These are phyloP conservation scores for Tephrocybe rancida DNA, from an alignment of 768 basidiomycete genomes.

Conservation along the genomic window DNA sequence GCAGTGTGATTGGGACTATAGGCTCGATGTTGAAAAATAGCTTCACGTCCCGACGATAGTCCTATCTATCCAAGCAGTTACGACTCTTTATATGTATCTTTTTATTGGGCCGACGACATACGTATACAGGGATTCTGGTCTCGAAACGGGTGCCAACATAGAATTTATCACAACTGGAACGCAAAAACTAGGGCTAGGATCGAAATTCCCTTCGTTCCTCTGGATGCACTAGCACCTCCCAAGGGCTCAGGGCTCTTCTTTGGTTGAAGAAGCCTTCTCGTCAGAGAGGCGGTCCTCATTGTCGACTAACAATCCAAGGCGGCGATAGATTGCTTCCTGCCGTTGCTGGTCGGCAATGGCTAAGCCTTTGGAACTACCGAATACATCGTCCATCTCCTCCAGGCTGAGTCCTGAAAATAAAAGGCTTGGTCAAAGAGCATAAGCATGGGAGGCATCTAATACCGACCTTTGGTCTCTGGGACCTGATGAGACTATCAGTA, in stretches of 20 bases:
- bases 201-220: too few relatives aligned
- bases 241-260: background rate
- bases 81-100: background rate
- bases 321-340: slow-evolving; percentile 53
- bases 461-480: slow-evolving; percentile 69
- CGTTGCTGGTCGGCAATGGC: slow-evolving; percentile 56
- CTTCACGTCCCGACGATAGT: slow-evolving; percentile 18
- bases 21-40: slow-evolving; percentile 24
- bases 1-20: slow-evolving; percentile 26
- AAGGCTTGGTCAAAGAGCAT: background rate
- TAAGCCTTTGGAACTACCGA: slow-evolving; percentile 57
- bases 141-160: too few relatives aligned
- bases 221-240: too few relatives aligned
- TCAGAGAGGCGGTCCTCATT: background rate
- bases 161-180: too few relatives aligned
- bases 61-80: too few relatives aligned
- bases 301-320: slow-evolving; percentile 57
- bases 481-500: slow-evolving; percentile 36
- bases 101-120: background rate
- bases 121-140: too few relatives aligned
- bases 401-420: slow-evolving; percentile 48
- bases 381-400: slow-evolving; percentile 82
- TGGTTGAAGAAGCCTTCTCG: background rate
- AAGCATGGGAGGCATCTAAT: background rate
- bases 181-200: too few relatives aligned